Conservation (phyloP, 1,139 yeast genomes). For the Candida neerlandica region DNA sequence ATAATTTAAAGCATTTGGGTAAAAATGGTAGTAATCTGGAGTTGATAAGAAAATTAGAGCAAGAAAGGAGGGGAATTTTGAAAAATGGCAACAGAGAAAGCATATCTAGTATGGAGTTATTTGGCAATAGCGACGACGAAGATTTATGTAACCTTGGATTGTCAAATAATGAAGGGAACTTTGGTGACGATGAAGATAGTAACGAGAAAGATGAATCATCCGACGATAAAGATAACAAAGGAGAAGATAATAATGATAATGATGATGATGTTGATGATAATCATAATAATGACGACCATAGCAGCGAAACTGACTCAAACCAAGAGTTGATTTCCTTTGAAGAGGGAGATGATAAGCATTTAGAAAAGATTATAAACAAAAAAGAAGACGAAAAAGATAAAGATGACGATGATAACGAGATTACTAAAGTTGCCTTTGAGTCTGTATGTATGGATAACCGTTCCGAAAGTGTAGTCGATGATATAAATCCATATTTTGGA, state of each 20-base stretch:
- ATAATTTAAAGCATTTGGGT: conserved; percentile 8
- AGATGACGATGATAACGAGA: background rate
- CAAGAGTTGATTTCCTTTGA: conserved; percentile 1
- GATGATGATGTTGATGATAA: conserved; percentile 8
- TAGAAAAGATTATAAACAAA: background rate
- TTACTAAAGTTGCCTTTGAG: conserved; percentile 2
- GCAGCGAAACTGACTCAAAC: conserved; percentile 1
- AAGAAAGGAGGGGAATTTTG: conserved; percentile 7
- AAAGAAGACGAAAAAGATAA: conserved; percentile 4
- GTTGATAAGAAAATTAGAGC: conserved; percentile 11
- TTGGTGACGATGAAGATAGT: conserved; percentile 8
- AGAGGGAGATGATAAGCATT: conserved; percentile 4
- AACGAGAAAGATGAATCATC: conserved; percentile 4
- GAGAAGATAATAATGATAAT: background rate
- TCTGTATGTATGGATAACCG: conserved; percentile 8
- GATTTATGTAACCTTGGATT: conserved; percentile 14
- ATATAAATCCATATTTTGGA: conserved; percentile 12
- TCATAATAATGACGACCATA: conserved; percentile 4
- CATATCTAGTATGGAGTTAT: conserved; percentile 10
- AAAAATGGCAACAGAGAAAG: conserved; percentile 7
- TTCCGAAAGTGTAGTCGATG: conserved; percentile 12
- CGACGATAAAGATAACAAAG: conserved; percentile 6
- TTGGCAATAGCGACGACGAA: conserved; percentile 14
- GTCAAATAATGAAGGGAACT: conserved; percentile 5
- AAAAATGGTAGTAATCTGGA: conserved; percentile 5